These are phyloP conservation scores for Puccinia polysora DNA, from an alignment of 1,284 basidiomycete species.

Conservation along the genomic window DNA sequence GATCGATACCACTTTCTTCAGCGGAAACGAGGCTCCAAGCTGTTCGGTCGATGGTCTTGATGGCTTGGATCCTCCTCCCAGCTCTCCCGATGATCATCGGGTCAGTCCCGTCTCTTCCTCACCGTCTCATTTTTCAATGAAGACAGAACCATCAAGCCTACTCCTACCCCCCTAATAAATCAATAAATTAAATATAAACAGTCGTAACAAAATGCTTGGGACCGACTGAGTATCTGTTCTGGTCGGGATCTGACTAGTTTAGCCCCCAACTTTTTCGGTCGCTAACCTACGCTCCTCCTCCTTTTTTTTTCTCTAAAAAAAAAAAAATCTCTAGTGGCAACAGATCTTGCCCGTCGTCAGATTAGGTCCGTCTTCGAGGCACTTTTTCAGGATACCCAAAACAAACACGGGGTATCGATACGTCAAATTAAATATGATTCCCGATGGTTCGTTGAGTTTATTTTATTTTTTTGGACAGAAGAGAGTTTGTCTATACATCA, in stretches of 20 bases:
- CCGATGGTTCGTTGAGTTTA: slow-evolving; percentile 13
- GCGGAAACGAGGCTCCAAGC: slow-evolving; percentile 71
- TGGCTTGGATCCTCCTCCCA: background rate
- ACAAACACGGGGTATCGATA: slow-evolving; percentile 20
- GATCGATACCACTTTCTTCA: slow-evolving; percentile 92
- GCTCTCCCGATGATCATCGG: slow-evolving; percentile 16
- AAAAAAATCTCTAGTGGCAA: slow-evolving; percentile 46
- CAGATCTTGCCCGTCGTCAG: slow-evolving; percentile 48
- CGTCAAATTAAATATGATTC: slow-evolving; percentile 34
- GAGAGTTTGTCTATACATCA: no score
- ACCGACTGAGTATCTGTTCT: no score
- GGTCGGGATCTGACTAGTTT: background rate
- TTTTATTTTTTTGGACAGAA: slow-evolving; percentile 9
- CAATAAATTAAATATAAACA: no score
- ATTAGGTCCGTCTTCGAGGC: slow-evolving; percentile 44
- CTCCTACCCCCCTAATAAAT: no score
- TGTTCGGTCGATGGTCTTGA: slow-evolving; percentile 44
- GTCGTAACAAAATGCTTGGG: no score
- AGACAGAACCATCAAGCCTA: no score
- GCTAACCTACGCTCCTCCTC: background rate
- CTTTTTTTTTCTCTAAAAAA: background rate
- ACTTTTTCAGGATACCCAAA: slow-evolving; percentile 32
- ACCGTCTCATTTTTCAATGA: background rate
- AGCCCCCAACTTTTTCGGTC: background rate
- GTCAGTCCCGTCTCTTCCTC: background rate